Percentiles rank a stretch among this genome's conserved stretches.
Evolutionary conservation across 2,329 filamentous ascomycete species (phyloP).

Genomic region (Hypoxylon sp.): DNA sequence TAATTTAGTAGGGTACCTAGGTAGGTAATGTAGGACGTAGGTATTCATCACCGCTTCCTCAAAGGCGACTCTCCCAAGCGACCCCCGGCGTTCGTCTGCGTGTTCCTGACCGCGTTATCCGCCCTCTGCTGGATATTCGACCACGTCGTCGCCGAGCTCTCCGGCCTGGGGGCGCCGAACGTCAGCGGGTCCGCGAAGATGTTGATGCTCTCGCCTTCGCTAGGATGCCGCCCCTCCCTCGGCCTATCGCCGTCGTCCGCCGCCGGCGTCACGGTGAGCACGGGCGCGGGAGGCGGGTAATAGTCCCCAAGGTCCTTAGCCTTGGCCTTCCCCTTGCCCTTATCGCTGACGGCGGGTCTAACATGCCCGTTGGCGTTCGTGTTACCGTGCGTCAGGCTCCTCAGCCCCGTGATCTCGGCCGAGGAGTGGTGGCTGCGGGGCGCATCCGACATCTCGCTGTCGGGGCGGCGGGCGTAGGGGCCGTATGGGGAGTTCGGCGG

Average conservation of each 20-base stretch:
- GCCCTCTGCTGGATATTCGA: constrained; percentile 46
- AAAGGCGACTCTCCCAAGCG: constrained; percentile 25
- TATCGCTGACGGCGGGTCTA: background rate
- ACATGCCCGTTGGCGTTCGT: background rate
- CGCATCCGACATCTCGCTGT: constrained; percentile 42
- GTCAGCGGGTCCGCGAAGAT: constrained; percentile 48
- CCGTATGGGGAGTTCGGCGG: constrained; percentile 46
- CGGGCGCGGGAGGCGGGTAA: constrained; percentile 6
- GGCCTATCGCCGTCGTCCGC: constrained; percentile 1
- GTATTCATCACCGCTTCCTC: constrained; percentile 2
- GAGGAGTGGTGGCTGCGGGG: constrained; percentile 49
- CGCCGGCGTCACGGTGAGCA: constrained; percentile 17
- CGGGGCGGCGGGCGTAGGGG: constrained; percentile 40
- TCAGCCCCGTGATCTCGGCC: constrained; percentile 48
- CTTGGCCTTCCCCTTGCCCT: background rate
- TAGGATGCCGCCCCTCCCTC: background rate
- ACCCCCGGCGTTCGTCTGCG: background rate
- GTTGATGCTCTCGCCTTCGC: constrained; percentile 48
- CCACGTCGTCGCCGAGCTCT: constrained; percentile 45
- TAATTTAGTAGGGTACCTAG: background rate
- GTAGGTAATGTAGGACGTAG: too few species aligned
- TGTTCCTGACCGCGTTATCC: constrained; percentile 24
- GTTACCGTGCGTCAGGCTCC: constrained; percentile 44
- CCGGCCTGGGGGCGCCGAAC: constrained; percentile 33
- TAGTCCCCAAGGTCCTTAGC: background rate